A percentile compares a stretch with the other conserved stretches of the same genome.
Evolutionary conservation across 176 grass and related monocot species (phyloP).

Genomic region (Alloteropsis semialata): DNA sequence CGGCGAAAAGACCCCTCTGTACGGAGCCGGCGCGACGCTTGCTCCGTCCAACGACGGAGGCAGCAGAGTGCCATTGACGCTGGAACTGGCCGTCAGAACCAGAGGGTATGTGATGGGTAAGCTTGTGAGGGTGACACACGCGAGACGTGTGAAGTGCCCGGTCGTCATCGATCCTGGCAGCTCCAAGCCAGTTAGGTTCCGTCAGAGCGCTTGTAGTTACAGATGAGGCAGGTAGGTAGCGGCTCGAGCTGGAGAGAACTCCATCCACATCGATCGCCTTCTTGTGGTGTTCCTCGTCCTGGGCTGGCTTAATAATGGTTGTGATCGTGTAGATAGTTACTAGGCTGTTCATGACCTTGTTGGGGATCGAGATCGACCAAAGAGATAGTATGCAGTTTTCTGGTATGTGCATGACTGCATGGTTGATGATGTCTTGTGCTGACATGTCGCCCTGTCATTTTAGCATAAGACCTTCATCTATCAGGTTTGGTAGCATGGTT

Average conservation of each 20-base stretch:
- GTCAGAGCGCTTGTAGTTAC: slow-evolving; percentile 44
- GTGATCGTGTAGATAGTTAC: background rate
- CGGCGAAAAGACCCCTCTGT: slow-evolving; percentile 75
- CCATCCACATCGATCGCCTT: background rate
- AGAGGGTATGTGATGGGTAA: slow-evolving; percentile 74
- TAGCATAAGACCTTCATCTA: background rate
- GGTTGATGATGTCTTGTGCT: background rate
- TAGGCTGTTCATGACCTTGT: background rate
- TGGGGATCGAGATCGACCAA: background rate
- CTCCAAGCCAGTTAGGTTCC: slow-evolving; percentile 58
- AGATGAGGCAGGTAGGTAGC: background rate
- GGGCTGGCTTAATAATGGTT: background rate
- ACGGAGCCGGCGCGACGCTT: slow-evolving; percentile 73
- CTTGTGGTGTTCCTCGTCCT: background rate
- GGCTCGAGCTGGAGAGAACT: background rate
- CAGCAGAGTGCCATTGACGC: slow-evolving; percentile 49
- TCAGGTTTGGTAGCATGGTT: background rate
- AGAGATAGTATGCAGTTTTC: background rate
- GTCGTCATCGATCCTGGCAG: slow-evolving; percentile 39
- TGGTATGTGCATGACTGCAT: background rate
- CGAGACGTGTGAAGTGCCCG: slow-evolving; percentile 44
- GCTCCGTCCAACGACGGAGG: slow-evolving; percentile 30
- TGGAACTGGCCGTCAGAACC: slow-evolving; percentile 46
- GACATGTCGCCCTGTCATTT: background rate
- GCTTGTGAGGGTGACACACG: slow-evolving; percentile 77